These are phyloP conservation scores for Daldinia loculata DNA, from an alignment of 495 filamentous ascomycete species.

Conservation along the genomic window DNA sequence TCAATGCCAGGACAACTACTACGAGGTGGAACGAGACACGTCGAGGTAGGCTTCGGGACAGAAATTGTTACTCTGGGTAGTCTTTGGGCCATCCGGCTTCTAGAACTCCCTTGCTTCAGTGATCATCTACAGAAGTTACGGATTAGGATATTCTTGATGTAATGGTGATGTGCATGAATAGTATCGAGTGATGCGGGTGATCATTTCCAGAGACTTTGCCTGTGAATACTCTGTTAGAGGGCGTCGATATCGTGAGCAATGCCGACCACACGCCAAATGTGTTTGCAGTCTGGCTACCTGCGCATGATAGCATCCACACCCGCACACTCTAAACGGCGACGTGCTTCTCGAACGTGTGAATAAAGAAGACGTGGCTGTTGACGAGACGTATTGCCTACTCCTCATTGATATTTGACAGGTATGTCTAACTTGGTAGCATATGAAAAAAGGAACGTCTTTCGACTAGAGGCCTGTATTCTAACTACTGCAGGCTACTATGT, in stretches of 20 bases:
- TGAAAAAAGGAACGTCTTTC: conserved; percentile 7
- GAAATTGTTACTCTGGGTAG: background rate
- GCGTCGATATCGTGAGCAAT: conserved; percentile 25
- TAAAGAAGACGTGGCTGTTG: conserved; percentile 33
- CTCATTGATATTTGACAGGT: conserved; percentile 27
- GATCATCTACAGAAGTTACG: conserved; percentile 20
- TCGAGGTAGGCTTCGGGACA: conserved; percentile 1
- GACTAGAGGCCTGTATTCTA: conserved; percentile 2
- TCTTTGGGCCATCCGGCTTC: conserved; percentile 1
- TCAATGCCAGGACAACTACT: background rate
- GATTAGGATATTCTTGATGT: conserved; percentile 27
- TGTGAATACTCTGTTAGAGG: conserved; percentile 6
- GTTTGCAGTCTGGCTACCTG: conserved; percentile 20
- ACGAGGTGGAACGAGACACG: conserved; percentile 10
- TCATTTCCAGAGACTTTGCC: conserved; percentile 2
- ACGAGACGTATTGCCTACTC: conserved; percentile 32
- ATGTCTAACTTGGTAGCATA: conserved; percentile 19
- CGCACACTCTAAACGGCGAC: conserved; percentile 20
- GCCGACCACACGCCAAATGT: conserved; percentile 36
- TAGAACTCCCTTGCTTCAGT: conserved; percentile 1
- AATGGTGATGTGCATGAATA: conserved; percentile 35
- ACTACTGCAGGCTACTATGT: conserved; percentile 19
- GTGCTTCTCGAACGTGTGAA: conserved; percentile 24
- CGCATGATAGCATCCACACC: conserved; percentile 30
- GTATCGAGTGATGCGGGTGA: conserved; percentile 19